A percentile compares a stretch with the other conserved stretches of the same genome.
Evolutionary conservation across 1,139 yeast species (phyloP).

Genomic region (Debaryomyces fabryi): DNA sequence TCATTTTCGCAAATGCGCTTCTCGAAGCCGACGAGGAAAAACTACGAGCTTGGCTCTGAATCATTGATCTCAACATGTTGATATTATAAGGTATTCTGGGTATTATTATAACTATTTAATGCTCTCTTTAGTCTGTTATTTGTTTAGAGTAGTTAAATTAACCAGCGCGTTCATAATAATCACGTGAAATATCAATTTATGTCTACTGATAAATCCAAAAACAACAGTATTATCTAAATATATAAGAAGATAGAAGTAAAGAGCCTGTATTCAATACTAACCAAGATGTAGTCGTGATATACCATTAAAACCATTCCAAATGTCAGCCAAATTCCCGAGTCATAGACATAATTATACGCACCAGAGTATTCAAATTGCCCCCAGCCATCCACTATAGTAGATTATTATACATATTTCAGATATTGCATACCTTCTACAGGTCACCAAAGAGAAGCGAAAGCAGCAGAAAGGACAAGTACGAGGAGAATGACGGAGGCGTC

Average conservation of each 20-base stretch:
- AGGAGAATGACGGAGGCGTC: not conserved
- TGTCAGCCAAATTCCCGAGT: not conserved
- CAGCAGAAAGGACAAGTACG: not conserved
- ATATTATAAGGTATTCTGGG: slow-evolving; percentile 7
- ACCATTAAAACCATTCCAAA: not conserved
- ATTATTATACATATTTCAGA: not conserved
- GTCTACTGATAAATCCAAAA: not conserved
- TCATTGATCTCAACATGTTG: slow-evolving; percentile 31
- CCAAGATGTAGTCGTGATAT: not conserved
- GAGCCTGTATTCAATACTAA: slow-evolving; percentile 14
- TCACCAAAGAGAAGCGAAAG: not conserved
- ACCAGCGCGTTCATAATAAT: not conserved
- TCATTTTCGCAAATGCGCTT: slow-evolving; percentile 45
- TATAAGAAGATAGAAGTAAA: slow-evolving; percentile 13
- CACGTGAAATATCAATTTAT: not conserved
- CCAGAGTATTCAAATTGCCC: not conserved
- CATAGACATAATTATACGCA: not conserved
- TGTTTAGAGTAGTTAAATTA: not conserved
- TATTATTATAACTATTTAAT: not conserved
- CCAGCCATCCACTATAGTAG: not conserved
- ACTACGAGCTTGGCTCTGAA: slow-evolving; percentile 26
- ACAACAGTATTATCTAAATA: not conserved
- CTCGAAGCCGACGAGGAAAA: slow-evolving; percentile 37
- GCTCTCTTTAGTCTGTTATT: not conserved
- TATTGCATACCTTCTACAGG: not conserved